These are phyloP conservation scores for Starmerella khaoyaiensis DNA, from an alignment of 805 yeast species.

Conservation along the genomic window DNA sequence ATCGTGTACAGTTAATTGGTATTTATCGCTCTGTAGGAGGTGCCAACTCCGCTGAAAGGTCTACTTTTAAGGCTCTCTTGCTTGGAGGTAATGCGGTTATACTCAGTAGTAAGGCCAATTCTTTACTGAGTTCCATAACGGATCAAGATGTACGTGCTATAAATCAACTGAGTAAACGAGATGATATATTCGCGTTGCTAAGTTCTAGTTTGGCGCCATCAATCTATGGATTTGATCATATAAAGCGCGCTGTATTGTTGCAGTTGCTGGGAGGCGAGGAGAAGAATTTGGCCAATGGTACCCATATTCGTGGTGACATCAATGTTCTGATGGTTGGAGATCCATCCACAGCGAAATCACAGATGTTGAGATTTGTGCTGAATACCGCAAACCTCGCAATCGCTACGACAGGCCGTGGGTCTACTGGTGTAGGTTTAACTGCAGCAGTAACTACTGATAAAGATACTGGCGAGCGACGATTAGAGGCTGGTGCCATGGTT, in stretches of 20 bases:
- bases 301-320: conserved; percentile 96
- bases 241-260: conserved; percentile 78
- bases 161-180: conserved; percentile 58
- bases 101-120: conserved; percentile 62
- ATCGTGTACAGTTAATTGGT: conserved; percentile 86
- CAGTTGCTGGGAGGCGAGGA: conserved; percentile 92
- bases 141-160: conserved; percentile 79
- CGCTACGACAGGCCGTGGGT: conserved; percentile 97
- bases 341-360: conserved; percentile 97
- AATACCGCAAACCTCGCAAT: conserved; percentile 92
- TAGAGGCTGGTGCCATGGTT: conserved; percentile 99
- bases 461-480: conserved; percentile 91
- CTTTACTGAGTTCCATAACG: conserved; percentile 63
- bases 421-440: conserved; percentile 99
- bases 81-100: conserved; percentile 84
- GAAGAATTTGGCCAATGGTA: conserved; percentile 84
- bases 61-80: conserved; percentile 64
- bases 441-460: conserved; percentile 95
- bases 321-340: conserved; percentile 95
- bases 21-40: conserved; percentile 87
- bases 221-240: conserved; percentile 82
- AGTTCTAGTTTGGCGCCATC: conserved; percentile 89
- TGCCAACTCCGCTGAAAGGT: conserved; percentile 10
- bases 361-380: conserved; percentile 81
- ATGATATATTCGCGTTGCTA: conserved; percentile 61